These are phyloP conservation scores for Globisporangium barbulae DNA, from an alignment of 352 stramenopile species.

Conservation along the genomic window DNA sequence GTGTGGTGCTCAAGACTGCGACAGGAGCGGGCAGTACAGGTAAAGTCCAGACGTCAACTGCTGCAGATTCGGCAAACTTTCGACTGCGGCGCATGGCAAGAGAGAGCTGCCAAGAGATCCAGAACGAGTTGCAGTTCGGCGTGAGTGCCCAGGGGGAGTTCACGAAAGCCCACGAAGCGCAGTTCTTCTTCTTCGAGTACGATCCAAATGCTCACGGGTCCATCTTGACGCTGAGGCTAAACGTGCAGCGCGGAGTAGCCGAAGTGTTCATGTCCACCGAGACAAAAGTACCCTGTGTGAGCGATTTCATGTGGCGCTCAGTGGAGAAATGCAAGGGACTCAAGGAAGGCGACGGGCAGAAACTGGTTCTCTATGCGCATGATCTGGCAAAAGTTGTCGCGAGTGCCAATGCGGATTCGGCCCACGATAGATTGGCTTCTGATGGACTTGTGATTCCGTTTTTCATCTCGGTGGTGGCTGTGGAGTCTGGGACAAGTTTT, in stretches of 20 bases:
- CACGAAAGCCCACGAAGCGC: conserved; percentile 15
- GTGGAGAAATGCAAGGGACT: conserved; percentile 16
- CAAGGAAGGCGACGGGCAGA: conserved; percentile 28
- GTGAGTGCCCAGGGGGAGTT: conserved; percentile 32
- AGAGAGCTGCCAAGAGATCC: conserved; percentile 49
- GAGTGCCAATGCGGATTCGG: neutral
- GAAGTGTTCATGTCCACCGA: conserved; percentile 69
- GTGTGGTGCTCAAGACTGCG: neutral
- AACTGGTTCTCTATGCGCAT: conserved; percentile 58
- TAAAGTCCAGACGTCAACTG: neutral
- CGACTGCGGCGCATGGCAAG: conserved; percentile 42
- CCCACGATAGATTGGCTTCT: neutral
- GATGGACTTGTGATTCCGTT: conserved; percentile 26
- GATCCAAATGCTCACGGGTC: conserved; percentile 24
- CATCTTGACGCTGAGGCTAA: conserved; percentile 64
- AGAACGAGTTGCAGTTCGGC: conserved; percentile 51
- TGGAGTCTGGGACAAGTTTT: conserved; percentile 39
- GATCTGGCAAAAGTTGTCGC: conserved; percentile 33
- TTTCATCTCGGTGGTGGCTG: conserved; percentile 54
- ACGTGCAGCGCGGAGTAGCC: conserved; percentile 39
- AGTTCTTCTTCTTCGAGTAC: conserved; percentile 68
- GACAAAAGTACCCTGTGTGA: conserved; percentile 58
- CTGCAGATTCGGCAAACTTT: conserved; percentile 32
- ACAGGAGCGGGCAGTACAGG: neutral
- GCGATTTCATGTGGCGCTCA: conserved; percentile 71